phyloP scores from a whole-genome alignment of 1,284 basidiomycete genomes.

The Vanrija sp. region DNA sequence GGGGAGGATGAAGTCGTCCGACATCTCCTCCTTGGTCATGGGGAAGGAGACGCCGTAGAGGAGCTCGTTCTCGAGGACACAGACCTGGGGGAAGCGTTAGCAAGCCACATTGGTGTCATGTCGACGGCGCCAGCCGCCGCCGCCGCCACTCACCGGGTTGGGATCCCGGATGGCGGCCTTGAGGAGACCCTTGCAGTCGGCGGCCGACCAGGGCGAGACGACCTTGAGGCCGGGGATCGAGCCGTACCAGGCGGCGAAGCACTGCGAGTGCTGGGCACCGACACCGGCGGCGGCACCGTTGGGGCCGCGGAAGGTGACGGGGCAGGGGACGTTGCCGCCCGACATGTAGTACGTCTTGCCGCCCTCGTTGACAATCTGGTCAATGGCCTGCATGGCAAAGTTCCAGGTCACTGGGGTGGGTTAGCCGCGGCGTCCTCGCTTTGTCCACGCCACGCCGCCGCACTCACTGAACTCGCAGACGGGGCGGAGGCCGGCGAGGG shows the following conservation, averaged over 20 bases:
- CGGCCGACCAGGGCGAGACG: constrained; percentile 91
- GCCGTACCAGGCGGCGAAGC: constrained; percentile 93
- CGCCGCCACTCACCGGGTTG: constrained; percentile 71
- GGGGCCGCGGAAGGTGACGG: constrained; percentile 98
- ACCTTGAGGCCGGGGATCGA: constrained; percentile 96
- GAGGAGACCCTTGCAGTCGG: constrained; percentile 96
- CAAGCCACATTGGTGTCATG: neutral
- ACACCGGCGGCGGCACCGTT: constrained; percentile 99
- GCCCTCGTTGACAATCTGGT: constrained; percentile 99
- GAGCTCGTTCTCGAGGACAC: constrained; percentile 99
- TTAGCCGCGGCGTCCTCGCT: too few relatives aligned
- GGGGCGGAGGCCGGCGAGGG: constrained; percentile 87
- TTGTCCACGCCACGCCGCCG: neutral
- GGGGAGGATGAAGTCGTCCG: constrained; percentile 86
- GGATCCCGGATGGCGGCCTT: constrained; percentile 98
- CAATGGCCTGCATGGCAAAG: constrained; percentile 70
- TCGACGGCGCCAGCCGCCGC: neutral
- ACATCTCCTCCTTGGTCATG: constrained; percentile 90
- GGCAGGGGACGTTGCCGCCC: constrained; percentile 94
- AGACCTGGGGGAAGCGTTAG: constrained; percentile 55
- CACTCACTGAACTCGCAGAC: constrained; percentile 89
- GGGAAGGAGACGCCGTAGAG: constrained; percentile 96
- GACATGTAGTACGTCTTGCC: constrained; percentile 99
- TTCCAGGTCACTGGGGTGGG: constrained; percentile 45
- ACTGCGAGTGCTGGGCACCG: constrained; percentile 75